Base-by-base conservation (phyloP, 2,329 filamentous ascomycete genomes). In the Penicillium aurantiogriseum region DNA sequence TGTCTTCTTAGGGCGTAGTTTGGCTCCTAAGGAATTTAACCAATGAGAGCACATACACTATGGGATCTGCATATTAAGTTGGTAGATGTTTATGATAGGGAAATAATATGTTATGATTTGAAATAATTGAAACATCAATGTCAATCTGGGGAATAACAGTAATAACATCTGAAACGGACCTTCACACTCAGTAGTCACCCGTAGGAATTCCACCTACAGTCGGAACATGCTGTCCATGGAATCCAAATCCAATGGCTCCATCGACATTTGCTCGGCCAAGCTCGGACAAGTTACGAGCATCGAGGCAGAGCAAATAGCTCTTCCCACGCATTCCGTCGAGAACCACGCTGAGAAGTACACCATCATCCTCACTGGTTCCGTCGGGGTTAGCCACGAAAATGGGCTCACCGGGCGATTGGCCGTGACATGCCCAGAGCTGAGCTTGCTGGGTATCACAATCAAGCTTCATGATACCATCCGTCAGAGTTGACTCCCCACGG, bases 271-370 rank as follows among this genome's bases (percentile, higher is more conserved):
- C 82, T 19, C 80, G 74, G 0, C 80, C 82, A 51, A 83, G 54
- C 65, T 84, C 82, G 23, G 52, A 73, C 71, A 85, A 69, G 38
- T 74, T 74, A 57, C 68, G 78, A 9, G 83, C 81, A 69, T 81
- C 75, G 8, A 85, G 71, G 49, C 79, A 79, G 21, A 84, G 70
- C 29, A 85, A 66, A 64, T 84, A 84, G 47, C 81, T 85, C 63
- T 71, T 80, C 8, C 78, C 80, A 9, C 59, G 67, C 10, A 68
- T 63, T 0, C 83, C 82, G 71, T 85, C 78, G 9, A 85, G 69
- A 2, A 84, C 80, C 2, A 83, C 81, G 46, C 74, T 80, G 44
- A 85, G 67, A 19, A 85, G 62, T 1, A 82, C 75, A 0, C 83
- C 83, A 44, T 81, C 80, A 61, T 85, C 83, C 57, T 85, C 82